Conservation (phyloP, 1,284 basidiomycete genomes). For the Rhodotorula sp. region DNA sequence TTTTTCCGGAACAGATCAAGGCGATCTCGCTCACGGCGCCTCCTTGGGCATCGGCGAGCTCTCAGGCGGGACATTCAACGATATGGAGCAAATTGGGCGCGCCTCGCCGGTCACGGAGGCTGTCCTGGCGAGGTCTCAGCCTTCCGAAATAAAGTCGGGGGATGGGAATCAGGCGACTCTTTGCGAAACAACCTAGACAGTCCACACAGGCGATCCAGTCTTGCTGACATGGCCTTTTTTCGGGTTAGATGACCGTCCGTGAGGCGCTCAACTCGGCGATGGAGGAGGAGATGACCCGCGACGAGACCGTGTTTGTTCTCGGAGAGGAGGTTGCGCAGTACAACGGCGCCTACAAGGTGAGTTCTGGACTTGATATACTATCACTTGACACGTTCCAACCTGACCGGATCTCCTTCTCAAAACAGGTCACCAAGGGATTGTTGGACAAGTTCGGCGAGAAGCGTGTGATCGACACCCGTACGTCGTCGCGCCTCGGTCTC, state of each 20-base stretch:
- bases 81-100: no score
- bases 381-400: constrained; percentile 45
- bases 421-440: constrained; percentile 82
- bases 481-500: background rate
- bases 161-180: background rate
- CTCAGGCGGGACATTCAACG: background rate
- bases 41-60: background rate
- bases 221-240: background rate
- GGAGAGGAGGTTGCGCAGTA: constrained; percentile 99
- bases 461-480: constrained; percentile 78
- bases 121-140: background rate
- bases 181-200: no score
- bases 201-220: background rate
- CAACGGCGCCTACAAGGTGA: constrained; percentile 98
- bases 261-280: constrained; percentile 97
- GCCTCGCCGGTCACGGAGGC: no score
- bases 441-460: constrained; percentile 99
- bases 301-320: constrained; percentile 91
- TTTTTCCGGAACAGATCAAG: background rate
- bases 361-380: constrained; percentile 51
- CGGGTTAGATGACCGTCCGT: constrained; percentile 85
- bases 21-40: background rate
- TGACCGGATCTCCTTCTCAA: constrained; percentile 44
- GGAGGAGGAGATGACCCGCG: constrained; percentile 99
- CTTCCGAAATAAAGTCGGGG: background rate